phyloP scores from a whole-genome alignment of 805 yeast genomes.

The Spathaspora passalidarum region DNA sequence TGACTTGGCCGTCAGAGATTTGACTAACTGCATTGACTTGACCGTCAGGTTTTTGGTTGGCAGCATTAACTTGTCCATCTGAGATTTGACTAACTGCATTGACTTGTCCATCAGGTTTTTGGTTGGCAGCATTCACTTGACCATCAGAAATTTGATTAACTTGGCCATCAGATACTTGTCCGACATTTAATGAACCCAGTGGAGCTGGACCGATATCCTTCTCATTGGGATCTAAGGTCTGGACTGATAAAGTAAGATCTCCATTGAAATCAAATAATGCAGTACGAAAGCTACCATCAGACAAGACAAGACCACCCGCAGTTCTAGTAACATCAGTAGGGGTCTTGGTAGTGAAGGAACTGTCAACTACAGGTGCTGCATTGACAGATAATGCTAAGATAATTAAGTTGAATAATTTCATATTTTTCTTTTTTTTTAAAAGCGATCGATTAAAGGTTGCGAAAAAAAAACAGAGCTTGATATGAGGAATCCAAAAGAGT shows the following conservation, averaged over 20 bases:
- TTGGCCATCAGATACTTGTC: slow-evolving; percentile 46
- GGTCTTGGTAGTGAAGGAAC: background rate
- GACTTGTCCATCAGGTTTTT: slow-evolving; percentile 29
- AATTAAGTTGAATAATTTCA: background rate
- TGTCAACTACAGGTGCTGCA: background rate
- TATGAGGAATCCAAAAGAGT: too few relatives aligned
- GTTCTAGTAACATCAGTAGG: background rate
- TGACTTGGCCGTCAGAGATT: slow-evolving; percentile 35
- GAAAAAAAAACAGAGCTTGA: too few relatives aligned
- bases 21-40: slow-evolving; percentile 20
- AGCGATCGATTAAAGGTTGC: background rate
- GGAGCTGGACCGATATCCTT: background rate
- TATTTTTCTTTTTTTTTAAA: too few relatives aligned
- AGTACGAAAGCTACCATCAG: background rate
- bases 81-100: slow-evolving; percentile 6
- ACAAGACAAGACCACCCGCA: background rate
- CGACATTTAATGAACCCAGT: slow-evolving; percentile 8
- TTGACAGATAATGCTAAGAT: background rate
- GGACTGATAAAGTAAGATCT: background rate
- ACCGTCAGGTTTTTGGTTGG: slow-evolving; percentile 28
- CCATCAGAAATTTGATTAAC: slow-evolving; percentile 18
- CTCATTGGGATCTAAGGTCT: background rate
- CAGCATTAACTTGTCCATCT: slow-evolving; percentile 14
- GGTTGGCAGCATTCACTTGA: slow-evolving; percentile 18
- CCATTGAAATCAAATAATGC: background rate